Evolutionary conservation across 805 yeast species (phyloP).

Genomic region (Grigorovia transvaalensis): DNA sequence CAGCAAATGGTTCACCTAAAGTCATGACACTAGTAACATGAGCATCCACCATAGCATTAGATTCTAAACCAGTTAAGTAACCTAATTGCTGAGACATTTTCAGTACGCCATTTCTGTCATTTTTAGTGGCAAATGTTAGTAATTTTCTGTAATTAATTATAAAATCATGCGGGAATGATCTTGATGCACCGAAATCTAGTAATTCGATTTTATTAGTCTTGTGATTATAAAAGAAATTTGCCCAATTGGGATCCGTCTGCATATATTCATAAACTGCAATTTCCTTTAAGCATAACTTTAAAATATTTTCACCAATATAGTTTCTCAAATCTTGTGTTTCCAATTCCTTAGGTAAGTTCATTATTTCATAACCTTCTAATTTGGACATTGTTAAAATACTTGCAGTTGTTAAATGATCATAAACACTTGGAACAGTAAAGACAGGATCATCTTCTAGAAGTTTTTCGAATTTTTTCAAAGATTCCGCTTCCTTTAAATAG

Average conservation of each 20-base stretch:
- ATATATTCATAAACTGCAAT: constrained; percentile 77
- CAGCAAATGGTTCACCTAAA: constrained; percentile 85
- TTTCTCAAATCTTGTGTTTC: constrained; percentile 53
- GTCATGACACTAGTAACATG: constrained; percentile 86
- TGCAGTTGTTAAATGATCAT: constrained; percentile 64
- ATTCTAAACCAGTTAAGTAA: constrained; percentile 84
- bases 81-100: constrained; percentile 65
- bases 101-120: constrained; percentile 56
- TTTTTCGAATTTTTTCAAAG: constrained; percentile 56
- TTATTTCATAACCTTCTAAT: constrained; percentile 75
- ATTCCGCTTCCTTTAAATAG: constrained; percentile 78
- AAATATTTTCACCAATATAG: constrained; percentile 75
- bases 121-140: constrained; percentile 61
- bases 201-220: constrained; percentile 67
- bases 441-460: constrained; percentile 49
- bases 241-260: constrained; percentile 99
- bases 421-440: constrained; percentile 74
- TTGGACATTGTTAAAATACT: constrained; percentile 84
- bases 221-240: constrained; percentile 79
- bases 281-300: constrained; percentile 80
- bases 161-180: constrained; percentile 63
- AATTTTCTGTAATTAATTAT: constrained; percentile 58
- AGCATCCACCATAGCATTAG: constrained; percentile 78
- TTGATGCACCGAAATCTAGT: constrained; percentile 91
- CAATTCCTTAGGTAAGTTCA: constrained; percentile 53